These are phyloP conservation scores for Rhodamnia argentea DNA, from an alignment of 345 rosid species.

Conservation along the genomic window DNA sequence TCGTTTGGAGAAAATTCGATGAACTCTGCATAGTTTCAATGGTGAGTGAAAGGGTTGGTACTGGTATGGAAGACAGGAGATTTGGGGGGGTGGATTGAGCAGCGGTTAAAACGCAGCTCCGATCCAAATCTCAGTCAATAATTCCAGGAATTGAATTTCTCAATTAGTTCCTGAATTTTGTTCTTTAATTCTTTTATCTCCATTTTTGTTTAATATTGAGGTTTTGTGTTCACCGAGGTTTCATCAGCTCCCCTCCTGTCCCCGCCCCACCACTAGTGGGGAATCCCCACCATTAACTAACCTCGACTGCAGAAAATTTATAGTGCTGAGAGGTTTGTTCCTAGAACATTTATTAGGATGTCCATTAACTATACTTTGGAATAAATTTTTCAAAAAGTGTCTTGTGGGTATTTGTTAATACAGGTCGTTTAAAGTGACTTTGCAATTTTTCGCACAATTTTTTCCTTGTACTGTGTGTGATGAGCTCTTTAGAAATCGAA, in stretches of 20 bases:
- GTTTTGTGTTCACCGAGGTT: background rate
- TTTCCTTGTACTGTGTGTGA: background rate
- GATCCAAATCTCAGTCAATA: slow-evolving; percentile 22
- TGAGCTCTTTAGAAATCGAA: background rate
- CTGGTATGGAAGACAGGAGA: too few relatives aligned
- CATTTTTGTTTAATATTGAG: background rate
- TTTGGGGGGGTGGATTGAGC: background rate
- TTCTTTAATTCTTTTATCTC: background rate
- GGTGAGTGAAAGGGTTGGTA: background rate
- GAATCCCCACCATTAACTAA: background rate
- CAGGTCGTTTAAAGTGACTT: background rate
- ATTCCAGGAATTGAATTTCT: background rate
- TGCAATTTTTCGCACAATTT: background rate
- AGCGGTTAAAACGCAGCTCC: background rate
- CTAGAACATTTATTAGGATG: background rate
- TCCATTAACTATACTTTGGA: background rate
- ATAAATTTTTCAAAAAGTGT: background rate
- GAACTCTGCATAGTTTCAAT: too few relatives aligned
- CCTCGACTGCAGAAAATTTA: background rate
- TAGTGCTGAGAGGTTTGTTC: background rate
- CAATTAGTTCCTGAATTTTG: background rate
- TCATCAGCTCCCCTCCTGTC: background rate
- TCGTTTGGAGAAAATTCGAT: too few relatives aligned
- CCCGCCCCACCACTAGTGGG: too few relatives aligned
- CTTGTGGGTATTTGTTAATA: background rate